A percentile compares a stretch with the other conserved stretches of the same genome.
phyloP scores from a whole-genome alignment of 2,329 filamentous ascomycete genomes.

The Fusarium sp. region DNA sequence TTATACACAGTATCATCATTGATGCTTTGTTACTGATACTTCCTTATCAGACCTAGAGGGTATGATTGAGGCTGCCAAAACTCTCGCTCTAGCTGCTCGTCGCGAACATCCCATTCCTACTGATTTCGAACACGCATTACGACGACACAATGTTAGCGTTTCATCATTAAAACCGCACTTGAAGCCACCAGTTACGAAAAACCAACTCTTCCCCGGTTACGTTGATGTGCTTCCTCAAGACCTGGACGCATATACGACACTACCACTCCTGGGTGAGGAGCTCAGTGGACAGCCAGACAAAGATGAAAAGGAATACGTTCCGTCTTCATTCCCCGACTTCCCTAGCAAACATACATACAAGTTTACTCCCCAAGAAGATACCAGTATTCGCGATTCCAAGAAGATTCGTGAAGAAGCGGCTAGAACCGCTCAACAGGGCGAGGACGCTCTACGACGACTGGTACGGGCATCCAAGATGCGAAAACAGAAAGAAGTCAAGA shows the following conservation, averaged over 20 bases:
- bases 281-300: slow-evolving; percentile 73
- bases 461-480: slow-evolving; percentile 75
- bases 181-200: slow-evolving; percentile 65
- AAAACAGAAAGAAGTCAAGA: slow-evolving; percentile 75
- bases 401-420: slow-evolving; percentile 73
- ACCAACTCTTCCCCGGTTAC: slow-evolving; percentile 58
- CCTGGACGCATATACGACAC: slow-evolving; percentile 58
- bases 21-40: slow-evolving; percentile 18
- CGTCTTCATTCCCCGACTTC: slow-evolving; percentile 71
- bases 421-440: slow-evolving; percentile 72
- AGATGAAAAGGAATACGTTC: slow-evolving; percentile 69
- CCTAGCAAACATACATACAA: slow-evolving; percentile 76
- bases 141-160: slow-evolving; percentile 66
- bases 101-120: slow-evolving; percentile 68
- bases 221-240: slow-evolving; percentile 57
- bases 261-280: slow-evolving; percentile 67
- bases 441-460: slow-evolving; percentile 72
- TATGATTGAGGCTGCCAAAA: slow-evolving; percentile 65
- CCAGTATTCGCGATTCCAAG: slow-evolving; percentile 65
- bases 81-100: slow-evolving; percentile 64
- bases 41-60: slow-evolving; percentile 62
- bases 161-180: slow-evolving; percentile 70
- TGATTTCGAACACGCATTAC: slow-evolving; percentile 71
- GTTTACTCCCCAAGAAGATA: slow-evolving; percentile 69
- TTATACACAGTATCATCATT: too few relatives aligned